Evolutionary conservation across 2,329 filamentous ascomycete genomes (phyloP).

Genomic region (Fusarium proliferatum): DNA sequence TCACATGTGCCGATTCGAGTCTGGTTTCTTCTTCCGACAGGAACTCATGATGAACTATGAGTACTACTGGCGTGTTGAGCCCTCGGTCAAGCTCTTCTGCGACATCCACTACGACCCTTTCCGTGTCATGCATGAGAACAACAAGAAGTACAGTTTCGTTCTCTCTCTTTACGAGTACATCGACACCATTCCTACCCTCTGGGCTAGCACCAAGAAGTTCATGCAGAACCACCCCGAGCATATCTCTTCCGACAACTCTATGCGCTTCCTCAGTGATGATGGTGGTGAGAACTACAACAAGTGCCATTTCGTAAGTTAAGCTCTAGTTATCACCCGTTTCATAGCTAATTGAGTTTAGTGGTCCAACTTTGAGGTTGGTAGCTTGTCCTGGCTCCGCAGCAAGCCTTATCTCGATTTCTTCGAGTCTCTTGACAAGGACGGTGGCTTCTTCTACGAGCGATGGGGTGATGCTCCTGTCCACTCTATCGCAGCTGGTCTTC

Average conservation of each 20-base stretch:
- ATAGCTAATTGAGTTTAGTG: conserved; percentile 67
- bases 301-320: conserved; percentile 85
- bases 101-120: conserved; percentile 97
- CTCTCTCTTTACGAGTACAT: conserved; percentile 96
- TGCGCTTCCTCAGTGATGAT: conserved; percentile 93
- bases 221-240: conserved; percentile 91
- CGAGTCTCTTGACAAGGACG: conserved; percentile 84
- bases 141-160: conserved; percentile 98
- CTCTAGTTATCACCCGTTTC: neutral
- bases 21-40: conserved; percentile 99
- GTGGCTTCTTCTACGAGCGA: conserved; percentile 98
- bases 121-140: conserved; percentile 93
- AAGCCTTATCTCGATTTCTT: conserved; percentile 93
- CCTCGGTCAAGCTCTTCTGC: conserved; percentile 95
- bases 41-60: conserved; percentile 94
- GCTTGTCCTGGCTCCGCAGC: conserved; percentile 91
- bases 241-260: conserved; percentile 83
- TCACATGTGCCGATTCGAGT: conserved; percentile 99
- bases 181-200: conserved; percentile 95
- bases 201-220: conserved; percentile 96
- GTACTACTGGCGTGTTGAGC: conserved; percentile 99
- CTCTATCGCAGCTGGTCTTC: conserved; percentile 90
- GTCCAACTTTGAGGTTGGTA: conserved; percentile 99
- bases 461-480: conserved; percentile 99
- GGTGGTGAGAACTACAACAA: conserved; percentile 93